Evolutionary conservation across 441 rosid genomes (phyloP), one percentile per base, ranked within the genome.

Genomic region (Gossypium davidsonii): DNA sequence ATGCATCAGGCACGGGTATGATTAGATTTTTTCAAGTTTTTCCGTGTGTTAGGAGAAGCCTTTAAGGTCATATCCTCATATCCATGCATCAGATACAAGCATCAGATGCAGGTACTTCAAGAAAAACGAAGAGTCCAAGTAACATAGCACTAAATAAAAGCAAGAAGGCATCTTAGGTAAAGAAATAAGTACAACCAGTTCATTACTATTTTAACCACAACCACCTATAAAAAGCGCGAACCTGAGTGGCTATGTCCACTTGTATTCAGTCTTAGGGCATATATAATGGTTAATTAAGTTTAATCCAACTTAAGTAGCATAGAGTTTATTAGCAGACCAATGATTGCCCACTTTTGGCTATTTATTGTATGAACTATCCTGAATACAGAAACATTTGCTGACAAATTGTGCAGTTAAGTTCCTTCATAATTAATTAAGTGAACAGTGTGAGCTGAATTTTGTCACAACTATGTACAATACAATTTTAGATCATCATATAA

Each of bases 401-500:
- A 4, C 31, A 42, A 39, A 42, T 18, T 21, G 10, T 64, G 31
- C 2, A 44, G 31, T 20, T 10, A 64, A 42, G 52, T 42, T 42
- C 14, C 53, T 64, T 64, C 53, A 64, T 48, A 20, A 42, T 20
- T 64, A 64, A 64, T 18, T 64, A 64, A 64, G 68, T 42, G 17
- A 11, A 11, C n/a, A 42, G 28, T 12, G 15, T 25, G 18, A 14
- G 49, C 49, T 4, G 52, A 39, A 10, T 64, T 64, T 31, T 39
- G 31, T 64, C 34, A 20, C 5, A 65, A 44, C 15, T 60, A 64
- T 42, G 26, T 21, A 3, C 18, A 20, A 20, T 44, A 21, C 20
- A 65, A 6, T 21, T 44, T 18, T 42, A 65, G 55, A 65, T 10
- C 34, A 21, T 44, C 70, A 12, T 11, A 64, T 20, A 42, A 15